Conservation (phyloP, 1,139 yeast genomes). For the Protomyces gravidus region DNA sequence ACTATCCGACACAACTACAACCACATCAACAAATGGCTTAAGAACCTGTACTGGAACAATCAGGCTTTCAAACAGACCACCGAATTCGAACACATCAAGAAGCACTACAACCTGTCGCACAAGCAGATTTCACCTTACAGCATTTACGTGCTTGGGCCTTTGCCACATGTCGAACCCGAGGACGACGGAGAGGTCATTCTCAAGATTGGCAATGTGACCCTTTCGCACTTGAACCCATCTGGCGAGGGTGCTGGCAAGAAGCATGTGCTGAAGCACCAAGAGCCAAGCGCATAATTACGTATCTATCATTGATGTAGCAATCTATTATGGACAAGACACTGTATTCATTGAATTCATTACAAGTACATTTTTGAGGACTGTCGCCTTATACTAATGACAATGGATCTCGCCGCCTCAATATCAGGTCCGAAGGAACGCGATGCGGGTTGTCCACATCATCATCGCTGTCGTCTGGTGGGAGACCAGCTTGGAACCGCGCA, state of each 20-base stretch:
- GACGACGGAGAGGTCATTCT: constrained; percentile 29
- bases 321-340: too few relatives aligned
- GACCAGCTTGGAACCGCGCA: not conserved
- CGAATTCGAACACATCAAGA: constrained; percentile 60
- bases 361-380: too few relatives aligned
- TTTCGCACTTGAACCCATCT: constrained; percentile 11
- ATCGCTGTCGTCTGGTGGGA: not conserved
- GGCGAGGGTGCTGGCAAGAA: constrained; percentile 11
- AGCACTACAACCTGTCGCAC: constrained; percentile 52
- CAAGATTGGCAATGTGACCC: constrained; percentile 22
- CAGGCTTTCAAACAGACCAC: constrained; percentile 76
- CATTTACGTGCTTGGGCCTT: constrained; percentile 85
- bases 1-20: constrained; percentile 83
- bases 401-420: not conserved
- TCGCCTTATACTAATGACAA: not conserved
- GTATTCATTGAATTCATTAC: too few relatives aligned
- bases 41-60: constrained; percentile 78
- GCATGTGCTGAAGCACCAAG: constrained; percentile 25
- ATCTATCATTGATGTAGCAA: too few relatives aligned
- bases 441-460: not conserved
- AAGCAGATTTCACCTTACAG: constrained; percentile 71
- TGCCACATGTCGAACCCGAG: constrained; percentile 60
- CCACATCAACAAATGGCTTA: constrained; percentile 68
- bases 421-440: not conserved
- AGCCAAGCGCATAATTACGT: not conserved